These are phyloP conservation scores for Cyclotella cryptica DNA, from an alignment of 108 stramenopile genomes.

Conservation along the genomic window DNA sequence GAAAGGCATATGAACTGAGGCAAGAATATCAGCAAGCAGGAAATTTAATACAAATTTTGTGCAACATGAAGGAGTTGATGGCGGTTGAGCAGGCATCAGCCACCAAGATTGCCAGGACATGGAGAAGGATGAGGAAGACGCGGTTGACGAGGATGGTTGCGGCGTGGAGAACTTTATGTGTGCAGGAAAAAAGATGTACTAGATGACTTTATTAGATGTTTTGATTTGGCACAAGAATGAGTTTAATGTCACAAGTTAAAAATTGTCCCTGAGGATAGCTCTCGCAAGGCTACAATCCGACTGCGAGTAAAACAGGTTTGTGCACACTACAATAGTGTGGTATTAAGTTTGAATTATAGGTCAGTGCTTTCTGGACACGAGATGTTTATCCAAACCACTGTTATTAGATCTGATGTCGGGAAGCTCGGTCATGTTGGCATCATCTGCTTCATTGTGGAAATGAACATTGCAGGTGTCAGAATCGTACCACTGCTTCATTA, in stretches of 20 bases:
- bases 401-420: not conserved
- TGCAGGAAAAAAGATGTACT: no score
- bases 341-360: not conserved
- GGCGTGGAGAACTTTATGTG: not conserved
- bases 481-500: constrained; percentile 55
- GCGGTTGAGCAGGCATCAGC: not conserved
- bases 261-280: no score
- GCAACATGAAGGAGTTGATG: not conserved
- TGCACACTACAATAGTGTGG: not conserved
- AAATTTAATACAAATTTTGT: not conserved
- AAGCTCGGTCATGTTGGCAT: not conserved
- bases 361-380: not conserved
- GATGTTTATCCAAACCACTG: not conserved
- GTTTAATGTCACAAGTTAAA: no score
- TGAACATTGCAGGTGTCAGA: not conserved
- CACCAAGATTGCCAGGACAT: not conserved
- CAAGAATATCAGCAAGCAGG: not conserved
- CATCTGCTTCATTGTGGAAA: not conserved
- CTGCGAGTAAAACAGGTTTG: no score
- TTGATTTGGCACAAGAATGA: no score
- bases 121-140: not conserved
- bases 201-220: no score
- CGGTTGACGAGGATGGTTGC: not conserved
- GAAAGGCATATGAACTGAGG: not conserved
- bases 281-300: no score